Percentiles rank a stretch among this genome's conserved stretches.
Conservation (phyloP, 352 stramenopile species). For the Globisporangium carolinianum region DNA sequence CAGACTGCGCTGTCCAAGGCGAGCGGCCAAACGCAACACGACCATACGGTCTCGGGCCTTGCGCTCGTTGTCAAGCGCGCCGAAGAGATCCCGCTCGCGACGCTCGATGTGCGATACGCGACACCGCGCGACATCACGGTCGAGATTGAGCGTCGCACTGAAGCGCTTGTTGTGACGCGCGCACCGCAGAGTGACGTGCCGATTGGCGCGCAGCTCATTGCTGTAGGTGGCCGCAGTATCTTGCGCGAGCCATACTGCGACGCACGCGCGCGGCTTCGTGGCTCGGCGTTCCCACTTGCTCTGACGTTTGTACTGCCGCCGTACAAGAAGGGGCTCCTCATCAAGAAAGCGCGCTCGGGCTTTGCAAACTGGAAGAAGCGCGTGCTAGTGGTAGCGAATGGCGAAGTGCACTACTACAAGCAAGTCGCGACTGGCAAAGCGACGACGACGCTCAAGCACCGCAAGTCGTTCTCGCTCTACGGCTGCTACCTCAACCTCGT, state of each 20-base stretch:
- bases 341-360: slow-evolving; percentile 81
- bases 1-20: slow-evolving; percentile 48
- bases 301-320: slow-evolving; percentile 78
- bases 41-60: slow-evolving; percentile 43
- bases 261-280: slow-evolving; percentile 40
- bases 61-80: slow-evolving; percentile 69
- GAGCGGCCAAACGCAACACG: slow-evolving; percentile 22
- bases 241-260: slow-evolving; percentile 54
- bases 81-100: slow-evolving; percentile 70
- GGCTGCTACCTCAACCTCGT: slow-evolving; percentile 83
- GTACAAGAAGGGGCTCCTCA: slow-evolving; percentile 71
- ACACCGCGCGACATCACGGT: slow-evolving; percentile 57
- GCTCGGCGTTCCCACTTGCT: slow-evolving; percentile 49
- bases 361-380: slow-evolving; percentile 87
- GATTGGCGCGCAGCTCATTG: slow-evolving; percentile 68
- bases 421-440: slow-evolving; percentile 31
- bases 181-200: slow-evolving; percentile 45
- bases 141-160: slow-evolving; percentile 65
- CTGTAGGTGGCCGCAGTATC: slow-evolving; percentile 52
- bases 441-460: slow-evolving; percentile 54
- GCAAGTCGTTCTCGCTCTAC: slow-evolving; percentile 79
- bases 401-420: slow-evolving; percentile 82
- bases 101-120: slow-evolving; percentile 54
- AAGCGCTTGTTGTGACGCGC: slow-evolving; percentile 62
- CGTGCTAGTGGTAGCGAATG: slow-evolving; percentile 72